Base-by-base conservation (phyloP, 2,329 filamentous ascomycete genomes). In the Microdochium trichocladiopsis region DNA sequence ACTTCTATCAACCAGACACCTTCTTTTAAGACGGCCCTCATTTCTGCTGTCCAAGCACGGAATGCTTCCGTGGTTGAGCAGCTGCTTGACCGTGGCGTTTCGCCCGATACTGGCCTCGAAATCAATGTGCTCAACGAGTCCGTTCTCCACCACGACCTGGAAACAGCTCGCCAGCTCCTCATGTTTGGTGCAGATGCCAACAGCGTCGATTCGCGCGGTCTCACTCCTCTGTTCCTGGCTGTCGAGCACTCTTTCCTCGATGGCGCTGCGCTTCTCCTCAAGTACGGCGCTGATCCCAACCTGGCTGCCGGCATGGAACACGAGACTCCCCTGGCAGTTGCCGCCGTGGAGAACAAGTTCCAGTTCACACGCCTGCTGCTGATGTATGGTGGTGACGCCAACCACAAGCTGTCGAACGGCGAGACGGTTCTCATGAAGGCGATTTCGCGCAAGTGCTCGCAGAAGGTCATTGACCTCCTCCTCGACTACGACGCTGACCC, bases 271-370 rank as follows among this genome's bases (percentile, higher is more conserved):
- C 68, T 79, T 50, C 73, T 88, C 4, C 72, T 85, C 57, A 84
- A 86, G 66, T 86, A 87, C 55, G 82, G 83, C 11, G 80, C 80
- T 16, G 80, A 81, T 61, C 75, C 76, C 10, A 82, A 82, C 60
- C 69, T 79, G 47, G 65, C 70, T 1, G 69, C 72, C 1, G 76
- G 79, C 0, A 64, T 73, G 0, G 74, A 78, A 10, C 65, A 72
- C 3, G 81, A 85, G 55, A 77, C 79, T 1, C 77, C 84, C 0
- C 69, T 87, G 28, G 71, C 74, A 18, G 58, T 75, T 49, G 73
- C 82, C 16, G 70, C 76, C 47, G 61, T 71, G 2, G 73, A 76
- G 48, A 76, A 78, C 60, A 80, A 80, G 58, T 68, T 78, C 24
- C 76, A 79, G 52, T 72, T 87, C 22, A 71, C 79, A 0, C 79